Percentiles rank a stretch among this genome's conserved stretches.
Conservation (phyloP, 2,329 filamentous ascomycete genomes). For the Ophiosphaerella narmari region DNA sequence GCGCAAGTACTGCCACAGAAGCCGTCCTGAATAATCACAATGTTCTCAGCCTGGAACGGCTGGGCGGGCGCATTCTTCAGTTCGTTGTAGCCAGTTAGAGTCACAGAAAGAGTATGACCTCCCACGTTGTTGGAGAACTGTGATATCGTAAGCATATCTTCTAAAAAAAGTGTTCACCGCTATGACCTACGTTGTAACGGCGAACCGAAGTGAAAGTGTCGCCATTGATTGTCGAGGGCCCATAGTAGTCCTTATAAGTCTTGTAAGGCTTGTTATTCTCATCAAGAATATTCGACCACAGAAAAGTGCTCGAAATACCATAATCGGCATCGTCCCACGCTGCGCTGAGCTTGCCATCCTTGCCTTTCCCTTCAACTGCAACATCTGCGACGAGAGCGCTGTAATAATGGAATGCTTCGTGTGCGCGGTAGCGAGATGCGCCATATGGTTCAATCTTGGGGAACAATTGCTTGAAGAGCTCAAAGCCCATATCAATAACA, state of each 20-base stretch:
- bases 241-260: slow-evolving; percentile 39
- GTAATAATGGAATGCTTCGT: slow-evolving; percentile 40
- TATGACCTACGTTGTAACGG: slow-evolving; percentile 43
- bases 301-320: slow-evolving; percentile 5
- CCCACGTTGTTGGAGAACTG: slow-evolving; percentile 10
- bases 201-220: slow-evolving; percentile 36
- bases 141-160: slow-evolving; percentile 36
- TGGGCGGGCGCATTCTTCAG: slow-evolving; percentile 11
- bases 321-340: slow-evolving; percentile 5
- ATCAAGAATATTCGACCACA: slow-evolving; percentile 22
- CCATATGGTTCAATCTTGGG: slow-evolving; percentile 48
- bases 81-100: slow-evolving; percentile 10
- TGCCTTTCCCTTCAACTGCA: slow-evolving; percentile 18
- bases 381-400: slow-evolving; percentile 23
- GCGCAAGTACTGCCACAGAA: slow-evolving; percentile 48
- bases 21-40: slow-evolving; percentile 38
- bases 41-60: slow-evolving; percentile 29
- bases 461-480: slow-evolving; percentile 57
- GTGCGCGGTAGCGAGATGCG: slow-evolving; percentile 50
- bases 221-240: slow-evolving; percentile 28
- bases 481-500: slow-evolving; percentile 33
- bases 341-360: background rate
- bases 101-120: slow-evolving; percentile 3
- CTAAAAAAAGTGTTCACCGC: slow-evolving; percentile 17
- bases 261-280: slow-evolving; percentile 22